Base-by-base conservation (phyloP, 768 basidiomycete genomes). In the Nidularia sp. region DNA sequence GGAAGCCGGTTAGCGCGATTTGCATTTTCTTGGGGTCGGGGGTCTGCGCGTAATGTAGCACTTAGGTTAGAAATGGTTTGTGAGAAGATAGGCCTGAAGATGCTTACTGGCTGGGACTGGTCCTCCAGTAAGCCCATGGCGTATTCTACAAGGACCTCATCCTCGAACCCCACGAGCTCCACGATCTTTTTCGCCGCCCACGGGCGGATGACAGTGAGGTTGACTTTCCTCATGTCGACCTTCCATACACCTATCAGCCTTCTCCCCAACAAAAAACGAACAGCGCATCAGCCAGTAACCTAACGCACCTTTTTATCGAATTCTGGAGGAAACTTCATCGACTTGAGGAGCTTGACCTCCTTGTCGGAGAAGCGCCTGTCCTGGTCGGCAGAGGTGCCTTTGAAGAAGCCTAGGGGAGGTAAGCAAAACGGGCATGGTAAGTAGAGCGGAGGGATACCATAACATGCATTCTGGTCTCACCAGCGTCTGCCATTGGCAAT, bases 161-260 rank as follows among this genome's bases (percentile, higher is more conserved):
- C 97, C 62, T 99, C 97, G 35, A 98, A 84, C 2, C 95, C 93
- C 42, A 94, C 83, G 18, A 97, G 79, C 53, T 94, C 90, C 2
- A 88, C 81, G 52, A 97, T 87, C 69, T 91, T 90, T 77, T 93
- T 93, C 10, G 91, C 89, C 54, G 98, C 86, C 97, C 97, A 99
- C 2, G 93, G 92, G 53, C 90, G 78, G 63, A 99, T 90, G 59
- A 98, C 93, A 13, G 80, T 75, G 55, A 98, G 61, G 67, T 98
- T 97, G 55, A 98, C 93, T 77, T 98, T 95, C 34, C 91, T 83
- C 82, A 95, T 88, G 66, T 98, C 95, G 44, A 97, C 93, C 90
- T 90, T 22, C 36, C 9, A 18, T 18, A 39, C 36, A 9, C 36
- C 15, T 9, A 15, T 39, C 36, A 39, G 36, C 36, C 9, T 39